Conservation (phyloP, 73 alveolate species). For the Tetrahymena thermophila region DNA sequence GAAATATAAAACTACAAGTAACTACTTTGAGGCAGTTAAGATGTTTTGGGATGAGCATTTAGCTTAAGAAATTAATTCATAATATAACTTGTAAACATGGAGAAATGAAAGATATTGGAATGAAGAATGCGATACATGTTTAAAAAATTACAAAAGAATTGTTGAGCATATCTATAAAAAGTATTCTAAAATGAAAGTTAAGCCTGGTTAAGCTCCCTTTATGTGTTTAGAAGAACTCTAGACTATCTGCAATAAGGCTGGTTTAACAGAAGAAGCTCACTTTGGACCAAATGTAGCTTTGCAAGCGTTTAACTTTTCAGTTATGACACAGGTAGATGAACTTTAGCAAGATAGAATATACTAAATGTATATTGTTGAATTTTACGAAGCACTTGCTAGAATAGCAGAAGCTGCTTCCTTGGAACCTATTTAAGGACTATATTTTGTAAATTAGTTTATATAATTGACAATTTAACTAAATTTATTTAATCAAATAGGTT, state of each 20-base stretch:
- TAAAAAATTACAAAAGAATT: slow-evolving; percentile 37
- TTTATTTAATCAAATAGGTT: neutral
- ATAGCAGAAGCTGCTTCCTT: slow-evolving; percentile 46
- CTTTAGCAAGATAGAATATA: slow-evolving; percentile 51
- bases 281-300: slow-evolving; percentile 65
- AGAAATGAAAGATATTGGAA: slow-evolving; percentile 55
- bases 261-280: slow-evolving; percentile 48
- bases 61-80: neutral
- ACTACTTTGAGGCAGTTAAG: slow-evolving; percentile 47
- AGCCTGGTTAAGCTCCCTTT: slow-evolving; percentile 63
- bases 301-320: slow-evolving; percentile 52
- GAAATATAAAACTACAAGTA: slow-evolving; percentile 1
- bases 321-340: slow-evolving; percentile 67
- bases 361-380: slow-evolving; percentile 52
- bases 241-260: slow-evolving; percentile 40
- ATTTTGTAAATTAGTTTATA: neutral
- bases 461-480: neutral
- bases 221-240: slow-evolving; percentile 66
- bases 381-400: slow-evolving; percentile 68
- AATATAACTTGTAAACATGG: slow-evolving; percentile 46
- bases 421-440: neutral
- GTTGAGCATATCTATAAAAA: slow-evolving; percentile 48
- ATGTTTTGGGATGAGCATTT: slow-evolving; percentile 46
- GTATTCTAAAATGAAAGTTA: slow-evolving; percentile 41
- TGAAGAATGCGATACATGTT: slow-evolving; percentile 61